phyloP scores from a whole-genome alignment of 345 rosid species.

The Barbarea vulgaris region DNA sequence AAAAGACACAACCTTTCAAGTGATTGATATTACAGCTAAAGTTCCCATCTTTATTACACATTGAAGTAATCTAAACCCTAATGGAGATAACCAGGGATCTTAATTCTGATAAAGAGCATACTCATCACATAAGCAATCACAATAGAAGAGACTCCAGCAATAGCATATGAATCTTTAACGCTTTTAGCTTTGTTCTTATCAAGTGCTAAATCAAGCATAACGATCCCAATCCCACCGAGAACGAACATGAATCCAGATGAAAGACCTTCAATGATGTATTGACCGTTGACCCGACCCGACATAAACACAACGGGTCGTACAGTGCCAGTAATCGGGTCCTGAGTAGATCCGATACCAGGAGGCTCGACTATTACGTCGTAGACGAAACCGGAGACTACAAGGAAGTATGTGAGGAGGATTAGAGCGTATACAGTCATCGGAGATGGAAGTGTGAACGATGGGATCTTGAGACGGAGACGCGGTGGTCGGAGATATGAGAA shows the following conservation, averaged over 20 bases:
- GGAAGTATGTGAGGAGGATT: slow-evolving; percentile 80
- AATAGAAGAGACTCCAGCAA: slow-evolving; percentile 68
- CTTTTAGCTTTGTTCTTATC: slow-evolving; percentile 71
- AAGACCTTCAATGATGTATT: slow-evolving; percentile 91
- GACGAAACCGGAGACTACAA: slow-evolving; percentile 81
- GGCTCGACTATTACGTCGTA: slow-evolving; percentile 92
- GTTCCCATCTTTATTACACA: not conserved
- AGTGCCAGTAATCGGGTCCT: slow-evolving; percentile 78
- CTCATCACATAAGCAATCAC: slow-evolving; percentile 76
- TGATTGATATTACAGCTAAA: not conserved
- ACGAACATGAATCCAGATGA: slow-evolving; percentile 92
- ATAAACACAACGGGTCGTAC: slow-evolving; percentile 83
- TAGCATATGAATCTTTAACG: slow-evolving; percentile 69
- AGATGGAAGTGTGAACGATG: slow-evolving; percentile 75
- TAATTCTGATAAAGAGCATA: slow-evolving; percentile 87
- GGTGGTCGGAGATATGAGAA: slow-evolving; percentile 70
- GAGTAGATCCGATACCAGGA: slow-evolving; percentile 85
- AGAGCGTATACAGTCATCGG: slow-evolving; percentile 79
- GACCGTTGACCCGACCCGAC: slow-evolving; percentile 85
- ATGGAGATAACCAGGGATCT: slow-evolving; percentile 81
- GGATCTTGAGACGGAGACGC: slow-evolving; percentile 81
- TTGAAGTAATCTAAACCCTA: slow-evolving; percentile 4
- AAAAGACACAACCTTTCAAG: not conserved
- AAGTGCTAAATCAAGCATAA: slow-evolving; percentile 75
- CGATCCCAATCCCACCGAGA: slow-evolving; percentile 76